These are phyloP conservation scores for Phaeophleospora eucalypticola DNA, from an alignment of 2,329 filamentous ascomycete species.

Conservation along the genomic window DNA sequence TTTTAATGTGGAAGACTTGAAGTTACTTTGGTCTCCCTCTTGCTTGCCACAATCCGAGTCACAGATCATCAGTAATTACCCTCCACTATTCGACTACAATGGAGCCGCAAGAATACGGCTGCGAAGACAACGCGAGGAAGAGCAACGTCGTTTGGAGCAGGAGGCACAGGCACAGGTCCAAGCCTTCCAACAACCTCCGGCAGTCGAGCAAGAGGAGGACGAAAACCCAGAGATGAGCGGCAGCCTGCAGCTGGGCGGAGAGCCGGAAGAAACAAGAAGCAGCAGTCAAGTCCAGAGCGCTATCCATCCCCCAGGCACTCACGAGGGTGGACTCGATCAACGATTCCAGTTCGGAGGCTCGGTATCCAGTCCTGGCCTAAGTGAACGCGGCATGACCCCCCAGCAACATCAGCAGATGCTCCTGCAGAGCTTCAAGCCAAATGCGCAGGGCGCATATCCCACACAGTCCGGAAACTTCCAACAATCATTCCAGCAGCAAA, in stretches of 20 bases:
- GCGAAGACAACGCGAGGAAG: constrained; percentile 62
- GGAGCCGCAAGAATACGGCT: constrained; percentile 78
- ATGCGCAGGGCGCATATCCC: constrained; percentile 38
- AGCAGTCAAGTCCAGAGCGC: constrained; percentile 57
- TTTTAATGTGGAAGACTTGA: constrained; percentile 44
- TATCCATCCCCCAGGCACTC: constrained; percentile 61
- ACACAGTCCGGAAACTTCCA: constrained; percentile 23
- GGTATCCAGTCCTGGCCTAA: constrained; percentile 55
- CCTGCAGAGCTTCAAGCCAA: constrained; percentile 55
- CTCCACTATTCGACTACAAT: constrained; percentile 75
- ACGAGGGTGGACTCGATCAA: constrained; percentile 29
- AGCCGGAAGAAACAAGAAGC: constrained; percentile 71
- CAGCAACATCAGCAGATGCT: constrained; percentile 70
- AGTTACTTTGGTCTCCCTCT: constrained; percentile 51
- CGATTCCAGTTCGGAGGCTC: constrained; percentile 29
- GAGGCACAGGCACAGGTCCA: constrained; percentile 42
- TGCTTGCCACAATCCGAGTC: constrained; percentile 46
- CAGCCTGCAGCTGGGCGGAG: constrained; percentile 84
- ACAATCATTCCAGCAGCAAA: constrained; percentile 10
- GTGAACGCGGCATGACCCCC: constrained; percentile 70
- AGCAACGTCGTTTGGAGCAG: constrained; percentile 50
- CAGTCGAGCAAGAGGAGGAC: constrained; percentile 58
- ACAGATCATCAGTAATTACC: constrained; percentile 55
- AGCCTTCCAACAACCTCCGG: constrained; percentile 45
- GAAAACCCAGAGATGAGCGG: constrained; percentile 70